Evolutionary conservation across 2,329 filamentous ascomycete species (phyloP), one percentile per base, ranked within the genome.

Genomic region (Neoarthrinium moseri): DNA sequence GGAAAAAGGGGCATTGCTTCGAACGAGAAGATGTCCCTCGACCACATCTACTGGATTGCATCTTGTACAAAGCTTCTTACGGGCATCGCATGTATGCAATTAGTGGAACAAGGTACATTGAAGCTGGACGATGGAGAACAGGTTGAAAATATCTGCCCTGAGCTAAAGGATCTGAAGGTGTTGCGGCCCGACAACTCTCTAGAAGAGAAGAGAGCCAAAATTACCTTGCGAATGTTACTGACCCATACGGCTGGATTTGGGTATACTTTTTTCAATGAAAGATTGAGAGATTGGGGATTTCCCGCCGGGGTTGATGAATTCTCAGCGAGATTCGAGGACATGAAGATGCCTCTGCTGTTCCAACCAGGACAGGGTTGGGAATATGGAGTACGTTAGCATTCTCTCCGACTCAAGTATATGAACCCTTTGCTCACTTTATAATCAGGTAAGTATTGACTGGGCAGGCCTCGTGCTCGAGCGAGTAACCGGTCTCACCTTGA

Each of bases 341-440:
- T 84, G 34, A 55, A 73, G 27, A 58, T 64, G 46, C 78, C 83
- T 1, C 61, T 88, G 13, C 59, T 86, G 1, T 81, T 83, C 51
- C 81, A 87, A 51, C 84, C 84, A 0, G 83, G 83, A 0, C 72
- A 75, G 20, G 68, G 67, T 3, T 87, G 80, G 78, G 72, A 80
- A 46, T 86, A 87, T 18, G 77, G 77, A 1, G 74, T 79, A 61
- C 66, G 69, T 45, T n/a, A n/a, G 21, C 4, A 4, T 18, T 35
- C 7, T 35, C 8, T 36, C 33, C 46, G 27, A 50, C 23, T 5
- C 7, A 17, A 36, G 12, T 3, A 6, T 3, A 11, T 30, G 32
- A 18, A 26, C 11, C 10, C n/a, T n/a, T n/a, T n/a, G 10, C 32
- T 35, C 8, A 35, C 6, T 4, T 13, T 11, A 10, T 36, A 12